These are phyloP conservation scores for Auricularia heimuer DNA, from an alignment of 768 basidiomycete genomes.

Conservation along the genomic window DNA sequence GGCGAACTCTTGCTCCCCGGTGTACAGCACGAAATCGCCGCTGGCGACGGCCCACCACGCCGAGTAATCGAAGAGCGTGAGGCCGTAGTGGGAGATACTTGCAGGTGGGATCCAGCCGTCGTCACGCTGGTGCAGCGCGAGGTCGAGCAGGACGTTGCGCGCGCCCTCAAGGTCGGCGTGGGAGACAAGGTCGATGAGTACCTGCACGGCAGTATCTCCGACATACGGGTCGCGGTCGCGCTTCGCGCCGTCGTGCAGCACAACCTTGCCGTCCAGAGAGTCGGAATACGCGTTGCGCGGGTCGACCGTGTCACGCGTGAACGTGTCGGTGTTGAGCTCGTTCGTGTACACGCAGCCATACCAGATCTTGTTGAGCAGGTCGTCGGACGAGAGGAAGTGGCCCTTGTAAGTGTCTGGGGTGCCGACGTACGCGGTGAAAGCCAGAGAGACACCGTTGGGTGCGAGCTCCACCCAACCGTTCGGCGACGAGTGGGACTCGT, in stretches of 20 bases:
- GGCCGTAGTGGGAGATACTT: not conserved
- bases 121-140: not conserved
- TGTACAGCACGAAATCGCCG: not conserved
- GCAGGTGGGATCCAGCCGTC: constrained; percentile 1
- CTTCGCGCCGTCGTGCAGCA: constrained; percentile 1
- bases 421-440: not conserved
- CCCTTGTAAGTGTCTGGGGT: not conserved
- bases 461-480: not conserved
- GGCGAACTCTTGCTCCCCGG: not conserved
- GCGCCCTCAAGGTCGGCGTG: not conserved
- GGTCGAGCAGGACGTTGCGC: not conserved
- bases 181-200: not conserved
- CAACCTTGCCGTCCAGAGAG: not conserved
- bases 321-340: not conserved
- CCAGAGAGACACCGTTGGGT: not conserved
- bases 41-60: not conserved
- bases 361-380: not conserved
- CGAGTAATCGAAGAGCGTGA: not conserved
- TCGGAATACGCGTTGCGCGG: not conserved
- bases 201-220: not conserved
- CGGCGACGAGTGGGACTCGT: not conserved
- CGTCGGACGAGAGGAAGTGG: constrained; percentile 1
- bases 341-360: not conserved
- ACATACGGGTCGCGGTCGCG: constrained; percentile 1
- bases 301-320: not conserved